Base-by-base conservation (phyloP, 805 yeast genomes). In the Saccharomycopsis oosterbeekiorum region DNA sequence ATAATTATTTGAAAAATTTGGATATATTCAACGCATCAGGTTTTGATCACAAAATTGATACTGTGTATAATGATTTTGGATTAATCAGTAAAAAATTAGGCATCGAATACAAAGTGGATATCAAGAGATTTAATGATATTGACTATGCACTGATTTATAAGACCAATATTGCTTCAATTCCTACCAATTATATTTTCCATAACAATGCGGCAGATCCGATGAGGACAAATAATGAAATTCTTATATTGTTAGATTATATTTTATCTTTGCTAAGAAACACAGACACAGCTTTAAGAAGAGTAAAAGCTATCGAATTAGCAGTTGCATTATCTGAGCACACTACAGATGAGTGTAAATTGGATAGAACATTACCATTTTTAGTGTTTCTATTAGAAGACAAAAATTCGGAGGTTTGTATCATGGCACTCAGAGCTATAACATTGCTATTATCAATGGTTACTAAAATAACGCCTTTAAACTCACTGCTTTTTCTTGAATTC, bases 301-400 rank as follows among this genome's bases (percentile, higher is more conserved):
- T 85, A 9, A 81, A 83, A 67, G 93, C 92, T 0, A 79, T 96
- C 64, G 94, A 90, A 68, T 72, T 92, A 64, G 79, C 94, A 0
- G 70, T 89, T 9, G 88, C 89, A 0, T 76, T 93, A 19, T 82
- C 93, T 1, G 96, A 89, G 68, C 80, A 83, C 61, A 76, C 90
- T 1, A 81, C 82, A 26, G 98, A 94, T 69, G 96, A 88, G 61
- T 85, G 84, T 15, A 93, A 91, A 69, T 75, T 94, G 47, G 97
- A 94, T 70, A 74, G 97, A 55, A 83, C 90, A 39, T 71, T 94
- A 26, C 98, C 99, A 0, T 89, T 86, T 69, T 70, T 94, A 26
- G 80, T 89, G 24, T 74, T 83, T n/a, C 75, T 90, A 59, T 70
- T 92, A 14, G 90, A 88, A 58, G 96, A 89, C 63, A 74, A 78